Evolutionary conservation across 2,329 filamentous ascomycete genomes (phyloP), one percentile per base, ranked within the genome.

Genomic region (Fusarium euwallaceae): DNA sequence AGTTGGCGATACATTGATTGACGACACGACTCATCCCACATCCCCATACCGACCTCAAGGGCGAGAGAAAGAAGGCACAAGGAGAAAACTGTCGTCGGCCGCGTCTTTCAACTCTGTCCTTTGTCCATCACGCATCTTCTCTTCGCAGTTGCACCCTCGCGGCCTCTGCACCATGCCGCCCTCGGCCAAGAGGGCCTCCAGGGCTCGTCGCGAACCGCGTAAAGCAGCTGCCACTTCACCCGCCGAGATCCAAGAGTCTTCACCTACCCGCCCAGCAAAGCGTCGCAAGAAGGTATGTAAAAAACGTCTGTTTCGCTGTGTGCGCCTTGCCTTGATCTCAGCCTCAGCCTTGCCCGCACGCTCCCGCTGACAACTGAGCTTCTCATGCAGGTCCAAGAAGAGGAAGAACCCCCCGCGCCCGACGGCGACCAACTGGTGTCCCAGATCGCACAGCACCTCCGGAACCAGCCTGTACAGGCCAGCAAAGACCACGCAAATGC

Each of bases 401-500:
- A 80, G 36, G 80, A 82, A 37, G 70, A 79, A 8, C 80, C 83
- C 41, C 79, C 85, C n/a, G 77, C 84, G 68, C 84, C 83, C 70
- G 88, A 89, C 39, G 87, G 90, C 67, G 88, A 90, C 72, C 86
- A 88, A 72, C 80, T 90, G n/a, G 86, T 91, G 29, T 86, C 87
- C 27, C 88, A 88, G 69, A 86, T 91, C 70, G 86, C 87, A 14
- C 88, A 90, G 73, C 86, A 88, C 68, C 83, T 90, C 17, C 83
- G 86, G 53, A 81, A 83, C 9, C 83, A 85, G 63, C 80, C 83
- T 3, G 89, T 92, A 1, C 88, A 92, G 75, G 91, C 90, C 45
- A 89, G 87, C 80, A 87, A 86, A 73, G 90, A 92, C 65, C 89
- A 92, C 76, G 85, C 90, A 65, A 93, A 93, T 80, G 84, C 87